These are phyloP conservation scores for Colletotrichum liaoningense DNA, from an alignment of 2,329 filamentous ascomycete genomes.

Conservation along the genomic window DNA sequence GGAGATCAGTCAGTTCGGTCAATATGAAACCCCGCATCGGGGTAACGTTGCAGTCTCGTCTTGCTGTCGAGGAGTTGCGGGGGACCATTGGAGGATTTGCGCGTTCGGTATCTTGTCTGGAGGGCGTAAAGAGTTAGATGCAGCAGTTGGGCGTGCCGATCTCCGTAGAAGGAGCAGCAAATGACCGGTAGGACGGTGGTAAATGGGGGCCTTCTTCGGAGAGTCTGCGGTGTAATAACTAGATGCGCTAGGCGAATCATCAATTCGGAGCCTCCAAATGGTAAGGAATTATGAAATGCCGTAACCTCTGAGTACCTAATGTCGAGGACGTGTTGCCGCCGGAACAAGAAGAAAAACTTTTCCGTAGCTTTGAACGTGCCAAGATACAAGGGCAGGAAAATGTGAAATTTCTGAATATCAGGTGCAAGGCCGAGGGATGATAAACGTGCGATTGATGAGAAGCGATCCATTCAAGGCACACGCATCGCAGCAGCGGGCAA, in stretches of 20 bases:
- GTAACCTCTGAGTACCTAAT: no score
- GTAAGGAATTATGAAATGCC: not conserved
- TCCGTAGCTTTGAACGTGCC: not conserved
- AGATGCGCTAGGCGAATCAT: not conserved
- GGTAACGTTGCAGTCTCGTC: constrained; percentile 17
- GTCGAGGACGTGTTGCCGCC: not conserved
- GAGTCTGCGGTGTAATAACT: constrained; percentile 11
- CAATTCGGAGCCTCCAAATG: not conserved
- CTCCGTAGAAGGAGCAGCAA: not conserved
- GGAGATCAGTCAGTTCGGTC: not conserved
- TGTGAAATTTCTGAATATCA: constrained; percentile 1
- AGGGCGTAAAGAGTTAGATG: not conserved
- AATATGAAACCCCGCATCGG: not conserved
- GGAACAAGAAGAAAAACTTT: not conserved
- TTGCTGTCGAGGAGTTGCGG: not conserved
- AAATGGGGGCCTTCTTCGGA: constrained; percentile 15
- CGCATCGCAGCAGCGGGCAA: not conserved
- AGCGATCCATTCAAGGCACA: constrained; percentile 24
- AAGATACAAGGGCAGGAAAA: not conserved
- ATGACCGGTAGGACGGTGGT: not conserved
- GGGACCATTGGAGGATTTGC: not conserved
- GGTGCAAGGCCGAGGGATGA: not conserved
- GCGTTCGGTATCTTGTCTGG: not conserved
- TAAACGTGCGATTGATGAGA: not conserved
- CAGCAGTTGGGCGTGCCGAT: constrained; percentile 4